These are phyloP conservation scores for Trametes versicolor DNA, from an alignment of 1,284 basidiomycete genomes.

Conservation along the genomic window DNA sequence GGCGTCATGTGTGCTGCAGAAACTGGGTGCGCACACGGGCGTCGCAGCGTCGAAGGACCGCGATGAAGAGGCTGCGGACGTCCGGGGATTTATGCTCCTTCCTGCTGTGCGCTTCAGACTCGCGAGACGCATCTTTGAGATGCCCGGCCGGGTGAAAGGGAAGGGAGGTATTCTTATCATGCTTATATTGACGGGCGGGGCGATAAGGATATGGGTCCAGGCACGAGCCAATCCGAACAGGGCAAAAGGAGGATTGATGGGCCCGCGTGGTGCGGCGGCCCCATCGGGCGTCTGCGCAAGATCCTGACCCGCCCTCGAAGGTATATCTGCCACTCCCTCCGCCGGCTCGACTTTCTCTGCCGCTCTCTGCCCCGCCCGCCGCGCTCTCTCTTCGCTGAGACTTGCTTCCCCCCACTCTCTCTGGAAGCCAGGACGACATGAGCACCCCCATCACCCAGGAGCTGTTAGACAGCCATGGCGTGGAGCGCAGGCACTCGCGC, in stretches of 20 bases:
- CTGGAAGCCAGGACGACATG: slow-evolving; percentile 12
- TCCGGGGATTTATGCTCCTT: slow-evolving; percentile 7
- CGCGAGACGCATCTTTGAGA: no score
- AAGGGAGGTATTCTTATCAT: slow-evolving; percentile 4
- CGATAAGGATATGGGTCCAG: slow-evolving; percentile 28
- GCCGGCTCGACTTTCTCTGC: slow-evolving; percentile 16
- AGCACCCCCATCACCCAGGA: slow-evolving; percentile 6
- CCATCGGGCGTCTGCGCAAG: slow-evolving; percentile 15
- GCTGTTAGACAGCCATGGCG: background rate
- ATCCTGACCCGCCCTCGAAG: slow-evolving; percentile 2
- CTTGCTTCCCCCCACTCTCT: slow-evolving; percentile 10
- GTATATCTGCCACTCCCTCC: slow-evolving; percentile 27
- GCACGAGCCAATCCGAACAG: slow-evolving; percentile 17
- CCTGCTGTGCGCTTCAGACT: no score
- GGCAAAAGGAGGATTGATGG: slow-evolving; percentile 25
- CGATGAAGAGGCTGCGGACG: background rate
- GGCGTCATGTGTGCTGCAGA: slow-evolving; percentile 9
- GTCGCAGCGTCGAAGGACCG: background rate
- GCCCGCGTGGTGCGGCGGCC: slow-evolving; percentile 29
- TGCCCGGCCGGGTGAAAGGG: background rate
- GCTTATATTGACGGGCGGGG: background rate
- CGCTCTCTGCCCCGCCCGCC: slow-evolving; percentile 18
- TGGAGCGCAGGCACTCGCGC: slow-evolving; percentile 35
- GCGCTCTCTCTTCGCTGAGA: slow-evolving; percentile 7
- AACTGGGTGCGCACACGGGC: background rate